A percentile compares a stretch with the other conserved stretches of the same genome.
Evolutionary conservation across 306 rosid genomes (phyloP).

Genomic region (Sindora glabra): DNA sequence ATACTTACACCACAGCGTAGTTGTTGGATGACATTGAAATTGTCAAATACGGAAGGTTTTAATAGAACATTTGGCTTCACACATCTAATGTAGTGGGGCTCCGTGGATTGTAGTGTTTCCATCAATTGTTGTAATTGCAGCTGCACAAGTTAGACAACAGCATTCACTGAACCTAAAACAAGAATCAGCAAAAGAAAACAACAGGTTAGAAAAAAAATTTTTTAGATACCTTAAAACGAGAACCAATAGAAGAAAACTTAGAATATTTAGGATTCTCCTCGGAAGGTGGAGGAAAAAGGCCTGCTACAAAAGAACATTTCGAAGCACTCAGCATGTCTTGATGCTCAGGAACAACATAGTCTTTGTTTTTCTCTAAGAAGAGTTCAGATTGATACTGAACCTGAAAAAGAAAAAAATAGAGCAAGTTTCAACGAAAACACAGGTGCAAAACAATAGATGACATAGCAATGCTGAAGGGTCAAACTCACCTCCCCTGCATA

Average conservation of each 20-base stretch:
- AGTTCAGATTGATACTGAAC: slow-evolving; percentile 86
- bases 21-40: slow-evolving; percentile 65
- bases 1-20: slow-evolving; percentile 81
- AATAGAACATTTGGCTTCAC: slow-evolving; percentile 71
- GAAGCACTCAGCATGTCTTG: slow-evolving; percentile 85
- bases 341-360: slow-evolving; percentile 92
- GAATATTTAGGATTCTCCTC: slow-evolving; percentile 76
- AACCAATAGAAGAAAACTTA: slow-evolving; percentile 89
- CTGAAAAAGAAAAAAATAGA: too few species aligned
- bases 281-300: slow-evolving; percentile 68
- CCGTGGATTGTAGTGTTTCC: slow-evolving; percentile 68
- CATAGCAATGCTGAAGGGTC: slow-evolving; percentile 16
- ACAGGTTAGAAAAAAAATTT: slow-evolving; percentile 11
- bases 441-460: slow-evolving; percentile 15
- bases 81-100: slow-evolving; percentile 94
- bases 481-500: slow-evolving; percentile 87
- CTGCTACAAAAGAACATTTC: slow-evolving; percentile 71
- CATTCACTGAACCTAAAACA: too few species aligned
- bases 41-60: slow-evolving; percentile 64
- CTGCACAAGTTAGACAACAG: slow-evolving; percentile 46
- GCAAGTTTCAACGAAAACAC: too few species aligned
- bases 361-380: slow-evolving; percentile 88
- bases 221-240: slow-evolving; percentile 73
- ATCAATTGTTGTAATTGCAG: slow-evolving; percentile 88
- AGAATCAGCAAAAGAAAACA: too few species aligned